Conservation (phyloP, 768 basidiomycete species). For the Tricholoma saponaceum region DNA sequence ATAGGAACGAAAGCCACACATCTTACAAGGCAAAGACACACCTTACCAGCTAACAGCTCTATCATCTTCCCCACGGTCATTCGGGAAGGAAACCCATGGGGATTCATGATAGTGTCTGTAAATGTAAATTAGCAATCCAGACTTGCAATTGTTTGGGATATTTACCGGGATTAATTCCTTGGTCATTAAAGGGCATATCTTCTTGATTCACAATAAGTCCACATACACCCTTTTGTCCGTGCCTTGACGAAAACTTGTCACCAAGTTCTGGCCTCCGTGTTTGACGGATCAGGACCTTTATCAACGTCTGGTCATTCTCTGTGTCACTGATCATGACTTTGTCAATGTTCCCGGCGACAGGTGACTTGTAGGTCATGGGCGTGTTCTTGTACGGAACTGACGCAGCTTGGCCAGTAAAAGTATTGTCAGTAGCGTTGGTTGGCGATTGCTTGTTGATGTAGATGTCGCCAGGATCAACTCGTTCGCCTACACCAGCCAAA, state of each 20-base stretch:
- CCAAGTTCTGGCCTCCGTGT: constrained; percentile 95
- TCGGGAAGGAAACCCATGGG: constrained; percentile 97
- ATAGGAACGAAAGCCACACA: background rate
- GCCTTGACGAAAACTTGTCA: constrained; percentile 97
- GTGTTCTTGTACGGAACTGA: constrained; percentile 88
- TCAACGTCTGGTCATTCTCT: constrained; percentile 92
- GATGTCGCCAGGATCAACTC: constrained; percentile 88
- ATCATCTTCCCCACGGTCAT: constrained; percentile 99
- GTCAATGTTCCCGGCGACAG: constrained; percentile 92
- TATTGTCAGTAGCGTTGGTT: constrained; percentile 88
- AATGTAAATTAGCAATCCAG: constrained; percentile 9
- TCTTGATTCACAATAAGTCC: constrained; percentile 98
- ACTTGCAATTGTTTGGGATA: constrained; percentile 10
- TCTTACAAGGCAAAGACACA: constrained; percentile 20
- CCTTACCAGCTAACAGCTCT: constrained; percentile 93
- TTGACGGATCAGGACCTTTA: constrained; percentile 97
- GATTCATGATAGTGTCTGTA: constrained; percentile 98
- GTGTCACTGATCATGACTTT: constrained; percentile 98
- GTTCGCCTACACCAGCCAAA: constrained; percentile 90
- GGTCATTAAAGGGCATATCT: constrained; percentile 99
- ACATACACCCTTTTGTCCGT: constrained; percentile 99
- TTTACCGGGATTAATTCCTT: constrained; percentile 88
- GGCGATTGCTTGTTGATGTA: constrained; percentile 98
- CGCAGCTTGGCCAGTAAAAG: constrained; percentile 78
- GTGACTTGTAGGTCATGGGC: constrained; percentile 91